Evolutionary conservation across 2,329 filamentous ascomycete genomes (phyloP), one percentile per base, ranked within the genome.

Genomic region (Fusarium poae): DNA sequence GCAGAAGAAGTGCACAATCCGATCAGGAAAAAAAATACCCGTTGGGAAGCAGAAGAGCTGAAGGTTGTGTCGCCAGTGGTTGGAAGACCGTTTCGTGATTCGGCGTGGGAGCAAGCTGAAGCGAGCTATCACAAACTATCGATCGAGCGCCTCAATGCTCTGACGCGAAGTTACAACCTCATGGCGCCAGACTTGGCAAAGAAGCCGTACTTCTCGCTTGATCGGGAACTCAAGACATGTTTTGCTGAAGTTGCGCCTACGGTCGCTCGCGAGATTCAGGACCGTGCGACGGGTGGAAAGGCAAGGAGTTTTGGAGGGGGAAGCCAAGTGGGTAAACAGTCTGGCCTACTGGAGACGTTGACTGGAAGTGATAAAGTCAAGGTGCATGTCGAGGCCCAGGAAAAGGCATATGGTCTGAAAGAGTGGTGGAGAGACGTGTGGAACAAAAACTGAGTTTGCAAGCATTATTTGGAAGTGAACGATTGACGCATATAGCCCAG

Each of bases 111-210:
- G 68, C 80, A 83, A 21, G 85, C 87, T 8, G 93, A 98, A 78
- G 80, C 82, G 5, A 84, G 89, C 9, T 98, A 97, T 80, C 89
- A 94, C 77, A 87, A 86, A 39, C 85, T 96, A 7, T 88, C 92
- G 7, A 86, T 99, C 68, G 85, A 87, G 46, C 89, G 92, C 58
- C 87, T 98, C 57, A 98, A 98, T 79, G 79, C 81, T 30, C 84
- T 97, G 49, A 91, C 93, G 10, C 88, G 96, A 27, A 92, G 92
- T 16, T 99, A 99, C 82, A 98, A 98, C 74, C 87, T 98, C 5
- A 95, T 97, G 89, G 95, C 96, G 0, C 96, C 96, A 0, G 91
- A 93, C 56, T 85, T 97, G 3, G 94, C 95, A 4, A 97, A 96
- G 80, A 97, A 97, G 78, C 93, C 95, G 0, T 98, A 98, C 78